Conservation (phyloP, 352 stramenopile genomes). For the Blastocystis sp. region DNA sequence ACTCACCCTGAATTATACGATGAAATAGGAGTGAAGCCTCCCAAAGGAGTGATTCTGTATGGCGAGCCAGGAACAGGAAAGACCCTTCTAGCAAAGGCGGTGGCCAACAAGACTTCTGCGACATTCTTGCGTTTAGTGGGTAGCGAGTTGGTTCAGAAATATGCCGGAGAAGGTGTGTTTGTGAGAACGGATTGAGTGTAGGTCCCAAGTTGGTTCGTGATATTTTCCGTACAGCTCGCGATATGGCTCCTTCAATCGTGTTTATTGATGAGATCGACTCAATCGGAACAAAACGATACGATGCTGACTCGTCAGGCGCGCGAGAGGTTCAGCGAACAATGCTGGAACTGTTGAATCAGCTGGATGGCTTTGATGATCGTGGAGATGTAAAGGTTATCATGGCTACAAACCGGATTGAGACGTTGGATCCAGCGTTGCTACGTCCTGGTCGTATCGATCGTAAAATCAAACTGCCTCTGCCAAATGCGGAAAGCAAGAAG, state of each 20-base stretch:
- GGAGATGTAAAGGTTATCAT: slow-evolving; percentile 99
- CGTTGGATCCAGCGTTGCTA: slow-evolving; percentile 94
- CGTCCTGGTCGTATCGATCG: slow-evolving; percentile 97
- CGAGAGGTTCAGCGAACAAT: slow-evolving; percentile 99
- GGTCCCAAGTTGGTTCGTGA: slow-evolving; percentile 97
- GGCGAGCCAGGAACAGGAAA: slow-evolving; percentile 98
- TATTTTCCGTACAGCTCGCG: slow-evolving; percentile 95
- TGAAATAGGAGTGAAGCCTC: slow-evolving; percentile 93
- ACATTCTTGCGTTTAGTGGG: slow-evolving; percentile 98
- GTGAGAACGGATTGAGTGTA: background rate
- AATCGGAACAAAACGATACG: slow-evolving; percentile 97
- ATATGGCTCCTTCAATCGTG: slow-evolving; percentile 95
- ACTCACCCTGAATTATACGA: slow-evolving; percentile 99
- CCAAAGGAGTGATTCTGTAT: slow-evolving; percentile 99
- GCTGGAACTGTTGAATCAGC: slow-evolving; percentile 98
- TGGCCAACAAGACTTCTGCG: slow-evolving; percentile 98
- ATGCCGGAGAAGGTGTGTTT: slow-evolving; percentile 65
- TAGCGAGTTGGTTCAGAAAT: slow-evolving; percentile 99
- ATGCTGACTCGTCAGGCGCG: slow-evolving; percentile 91
- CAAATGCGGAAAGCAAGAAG: slow-evolving; percentile 97
- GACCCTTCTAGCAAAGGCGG: slow-evolving; percentile 92
- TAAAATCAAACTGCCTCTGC: slow-evolving; percentile 99
- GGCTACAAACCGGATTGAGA: slow-evolving; percentile 99
- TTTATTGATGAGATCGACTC: slow-evolving; percentile 99
- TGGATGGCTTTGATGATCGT: slow-evolving; percentile 98